A percentile compares a stretch with the other conserved stretches of the same genome.
Evolutionary conservation across 1,139 yeast genomes (phyloP).

Genomic region (Spathaspora sp.): DNA sequence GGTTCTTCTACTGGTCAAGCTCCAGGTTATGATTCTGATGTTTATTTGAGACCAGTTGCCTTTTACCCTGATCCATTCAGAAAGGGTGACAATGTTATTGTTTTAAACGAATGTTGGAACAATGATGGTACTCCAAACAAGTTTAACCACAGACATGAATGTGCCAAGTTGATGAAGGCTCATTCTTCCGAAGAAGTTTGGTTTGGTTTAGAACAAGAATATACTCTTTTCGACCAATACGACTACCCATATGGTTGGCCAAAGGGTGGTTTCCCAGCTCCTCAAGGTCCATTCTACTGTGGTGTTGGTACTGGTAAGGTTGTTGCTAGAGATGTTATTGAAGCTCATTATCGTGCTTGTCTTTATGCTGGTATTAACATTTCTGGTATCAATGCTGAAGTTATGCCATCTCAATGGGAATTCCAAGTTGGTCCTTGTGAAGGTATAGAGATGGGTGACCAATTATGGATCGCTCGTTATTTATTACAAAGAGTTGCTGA

Average conservation of each 20-base stretch:
- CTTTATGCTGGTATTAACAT: conserved; percentile 85
- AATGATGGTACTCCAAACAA: conserved; percentile 99
- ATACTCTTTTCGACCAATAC: conserved; percentile 89
- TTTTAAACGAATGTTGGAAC: conserved; percentile 95
- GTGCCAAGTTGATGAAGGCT: conserved; percentile 93
- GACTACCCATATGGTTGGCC: conserved; percentile 98
- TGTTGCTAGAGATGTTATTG: conserved; percentile 95
- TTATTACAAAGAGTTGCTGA: conserved; percentile 93
- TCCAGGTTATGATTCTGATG: conserved; percentile 96
- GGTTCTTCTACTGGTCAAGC: conserved; percentile 99
- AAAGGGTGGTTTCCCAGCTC: conserved; percentile 99
- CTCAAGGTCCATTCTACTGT: conserved; percentile 99
- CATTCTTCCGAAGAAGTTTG: conserved; percentile 84
- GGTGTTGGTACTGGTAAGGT: conserved; percentile 99
- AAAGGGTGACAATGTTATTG: conserved; percentile 94
- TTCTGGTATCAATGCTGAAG: conserved; percentile 98
- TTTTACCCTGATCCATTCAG: conserved; percentile 96
- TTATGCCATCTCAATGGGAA: conserved; percentile 99
- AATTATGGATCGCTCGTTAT: conserved; percentile 95
- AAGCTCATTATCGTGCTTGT: conserved; percentile 99
- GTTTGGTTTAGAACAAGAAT: conserved; percentile 99
- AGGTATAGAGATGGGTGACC: conserved; percentile 96
- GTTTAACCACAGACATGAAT: conserved; percentile 96
- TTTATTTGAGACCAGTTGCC: conserved; percentile 91
- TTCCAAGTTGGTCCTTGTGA: conserved; percentile 98